Evolutionary conservation across 2,329 filamentous ascomycete genomes (phyloP), one percentile per base, ranked within the genome.

Genomic region (Fusarium keratoplasticum): DNA sequence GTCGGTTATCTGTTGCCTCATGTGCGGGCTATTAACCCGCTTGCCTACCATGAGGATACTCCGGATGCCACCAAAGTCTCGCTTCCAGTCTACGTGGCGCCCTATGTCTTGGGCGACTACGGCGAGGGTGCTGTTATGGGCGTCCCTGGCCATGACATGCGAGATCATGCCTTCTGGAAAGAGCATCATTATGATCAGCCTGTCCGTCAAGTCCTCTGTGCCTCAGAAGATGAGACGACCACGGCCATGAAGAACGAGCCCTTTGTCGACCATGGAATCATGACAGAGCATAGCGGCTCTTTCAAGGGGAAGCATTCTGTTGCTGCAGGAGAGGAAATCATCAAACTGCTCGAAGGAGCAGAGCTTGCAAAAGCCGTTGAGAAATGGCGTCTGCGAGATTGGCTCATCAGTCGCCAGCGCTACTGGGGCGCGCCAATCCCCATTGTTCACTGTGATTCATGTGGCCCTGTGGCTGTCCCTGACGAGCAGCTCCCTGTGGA

Each of bases 401-500:
- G 95, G 95, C 86, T 98, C 65, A 93, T 98, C 77, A 97, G 94
- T 80, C 91, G 95, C n/a, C 95, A 98, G 82, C 88, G 95, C 73
- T 97, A 97, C 81, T 98, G 95, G 95, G 95, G 95, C 16, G 90
- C 95, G 0, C 95, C 95, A 0, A 97, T 98, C 62, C 95, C 95
- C 20, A 95, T 98, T 62, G 87, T 97, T 38, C 94, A 98, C 83
- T 97, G 95, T 79, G 81, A 84, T 20, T 87, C 87, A 8, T 98
- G 95, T 81, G 95, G 95, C 9, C 84, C 92, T 2, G 93, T 97
- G 2, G 92, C 94, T 2, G 95, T 97, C 1, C 94, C 94, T 1
- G 89, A 90, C 4, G 85, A 92, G 11, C 88, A 97, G 66, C 88
- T 98, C 13, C 95, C 95, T 0, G 94, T 98, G 9, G 81, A 88